Percentiles rank a stretch among this genome's conserved stretches.
Evolutionary conservation across 169 alveolate genomes (phyloP).

Genomic region (Plasmodium sp.): DNA sequence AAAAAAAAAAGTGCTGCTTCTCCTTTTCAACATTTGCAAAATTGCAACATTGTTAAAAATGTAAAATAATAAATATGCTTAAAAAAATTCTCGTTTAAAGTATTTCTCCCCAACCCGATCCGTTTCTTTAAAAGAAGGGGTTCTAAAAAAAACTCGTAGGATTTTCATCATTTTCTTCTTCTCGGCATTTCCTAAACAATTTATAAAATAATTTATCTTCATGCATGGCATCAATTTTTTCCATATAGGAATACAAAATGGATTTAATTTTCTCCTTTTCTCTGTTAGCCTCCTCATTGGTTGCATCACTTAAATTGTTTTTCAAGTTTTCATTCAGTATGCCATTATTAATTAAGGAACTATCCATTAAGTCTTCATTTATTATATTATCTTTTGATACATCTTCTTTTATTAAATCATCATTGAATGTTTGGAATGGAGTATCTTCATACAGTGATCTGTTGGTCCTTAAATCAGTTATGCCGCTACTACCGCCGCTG

Average conservation of each 20-base stretch:
- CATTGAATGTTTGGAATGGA: neutral
- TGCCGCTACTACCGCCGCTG: neutral
- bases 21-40: neutral
- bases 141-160: neutral
- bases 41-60: neutral
- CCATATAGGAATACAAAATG: slow-evolving; percentile 27
- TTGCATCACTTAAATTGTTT: neutral
- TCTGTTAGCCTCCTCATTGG: neutral
- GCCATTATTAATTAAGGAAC: neutral
- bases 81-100: neutral
- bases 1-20: neutral
- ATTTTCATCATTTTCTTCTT: slow-evolving; percentile 27
- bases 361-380: neutral
- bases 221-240: neutral
- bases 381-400: neutral
- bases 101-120: neutral
- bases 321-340: neutral
- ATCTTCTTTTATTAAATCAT: neutral
- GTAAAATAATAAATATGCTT: neutral
- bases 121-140: neutral
- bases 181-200: slow-evolving; percentile 15
- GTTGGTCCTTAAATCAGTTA: neutral
- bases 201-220: slow-evolving; percentile 1
- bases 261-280: slow-evolving; percentile 22
- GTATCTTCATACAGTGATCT: slow-evolving; percentile 2